phyloP scores from a whole-genome alignment of 2,329 filamentous ascomycete genomes.

The Cladorrhinum sp. region DNA sequence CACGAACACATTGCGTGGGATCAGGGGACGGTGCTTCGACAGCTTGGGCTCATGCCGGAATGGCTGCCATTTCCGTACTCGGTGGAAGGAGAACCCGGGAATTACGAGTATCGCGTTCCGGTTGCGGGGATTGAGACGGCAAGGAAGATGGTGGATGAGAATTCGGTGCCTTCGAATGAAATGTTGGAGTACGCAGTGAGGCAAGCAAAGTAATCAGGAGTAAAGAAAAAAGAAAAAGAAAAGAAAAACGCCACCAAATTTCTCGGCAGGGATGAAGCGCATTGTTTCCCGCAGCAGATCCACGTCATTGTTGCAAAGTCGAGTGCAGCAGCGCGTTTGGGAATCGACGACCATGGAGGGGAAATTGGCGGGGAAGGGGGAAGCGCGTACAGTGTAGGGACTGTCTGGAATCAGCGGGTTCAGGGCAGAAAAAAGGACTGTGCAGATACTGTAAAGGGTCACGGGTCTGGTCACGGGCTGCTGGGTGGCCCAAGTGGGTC shows the following conservation, averaged over 20 bases:
- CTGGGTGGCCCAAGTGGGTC: conserved; percentile 11
- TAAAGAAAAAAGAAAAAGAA: conserved; percentile 20
- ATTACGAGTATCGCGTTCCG: conserved; percentile 58
- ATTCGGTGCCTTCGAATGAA: conserved; percentile 50
- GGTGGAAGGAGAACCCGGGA: conserved; percentile 32
- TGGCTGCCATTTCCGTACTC: conserved; percentile 62
- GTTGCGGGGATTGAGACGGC: conserved; percentile 55
- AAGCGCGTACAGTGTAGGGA: conserved; percentile 17
- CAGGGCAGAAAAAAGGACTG: not conserved
- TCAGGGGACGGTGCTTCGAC: conserved; percentile 58
- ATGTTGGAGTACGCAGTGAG: conserved; percentile 44
- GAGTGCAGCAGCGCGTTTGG: conserved; percentile 1
- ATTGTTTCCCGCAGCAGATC: not conserved
- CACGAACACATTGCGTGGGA: conserved; percentile 73
- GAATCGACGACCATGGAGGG: not conserved
- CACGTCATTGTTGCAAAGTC: conserved; percentile 13
- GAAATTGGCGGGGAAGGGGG: not conserved
- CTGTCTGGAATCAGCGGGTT: not conserved
- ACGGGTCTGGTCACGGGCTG: conserved; percentile 24
- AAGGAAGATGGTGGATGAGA: conserved; percentile 47
- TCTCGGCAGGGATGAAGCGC: not conserved
- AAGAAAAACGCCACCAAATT: no score
- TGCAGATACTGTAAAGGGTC: conserved; percentile 9
- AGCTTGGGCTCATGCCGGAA: conserved; percentile 61
- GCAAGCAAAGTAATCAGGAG: no score